Evolutionary conservation across 345 rosid genomes (phyloP).

Genomic region (Bretschneidera sinensis): DNA sequence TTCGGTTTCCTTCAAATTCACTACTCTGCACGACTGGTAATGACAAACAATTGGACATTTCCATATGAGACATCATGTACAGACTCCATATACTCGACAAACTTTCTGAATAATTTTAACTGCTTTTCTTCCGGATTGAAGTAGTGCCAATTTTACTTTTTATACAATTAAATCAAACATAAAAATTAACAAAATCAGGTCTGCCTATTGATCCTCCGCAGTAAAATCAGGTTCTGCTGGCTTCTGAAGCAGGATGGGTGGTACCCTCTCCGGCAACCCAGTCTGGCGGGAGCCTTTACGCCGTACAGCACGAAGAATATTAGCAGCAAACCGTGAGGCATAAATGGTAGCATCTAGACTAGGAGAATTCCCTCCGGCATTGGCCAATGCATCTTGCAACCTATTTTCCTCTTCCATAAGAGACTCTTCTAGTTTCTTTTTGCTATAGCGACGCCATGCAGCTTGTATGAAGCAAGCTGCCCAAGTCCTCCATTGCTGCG

Average conservation of each 20-base stretch:
- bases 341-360: slow-evolving; percentile 90
- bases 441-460: slow-evolving; percentile 69
- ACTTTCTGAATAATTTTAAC: too few relatives aligned
- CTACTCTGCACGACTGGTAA: too few relatives aligned
- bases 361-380: slow-evolving; percentile 56
- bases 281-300: slow-evolving; percentile 47
- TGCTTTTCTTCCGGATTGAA: background rate
- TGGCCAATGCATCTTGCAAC: slow-evolving; percentile 71
- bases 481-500: slow-evolving; percentile 92
- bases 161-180: background rate
- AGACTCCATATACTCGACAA: background rate
- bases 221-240: slow-evolving; percentile 92
- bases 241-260: slow-evolving; percentile 73
- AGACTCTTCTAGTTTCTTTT: slow-evolving; percentile 73
- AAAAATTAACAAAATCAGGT: background rate
- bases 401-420: slow-evolving; percentile 63
- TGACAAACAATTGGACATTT: background rate
- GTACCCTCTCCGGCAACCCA: slow-evolving; percentile 56
- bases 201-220: slow-evolving; percentile 38
- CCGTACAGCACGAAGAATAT: slow-evolving; percentile 54
- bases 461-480: slow-evolving; percentile 93
- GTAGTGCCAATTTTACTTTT: background rate
- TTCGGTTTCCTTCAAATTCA: too few relatives aligned
- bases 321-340: slow-evolving; percentile 86
- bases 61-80: background rate